phyloP scores from a whole-genome alignment of 495 filamentous ascomycete genomes.

The Trichoderma reesei region DNA sequence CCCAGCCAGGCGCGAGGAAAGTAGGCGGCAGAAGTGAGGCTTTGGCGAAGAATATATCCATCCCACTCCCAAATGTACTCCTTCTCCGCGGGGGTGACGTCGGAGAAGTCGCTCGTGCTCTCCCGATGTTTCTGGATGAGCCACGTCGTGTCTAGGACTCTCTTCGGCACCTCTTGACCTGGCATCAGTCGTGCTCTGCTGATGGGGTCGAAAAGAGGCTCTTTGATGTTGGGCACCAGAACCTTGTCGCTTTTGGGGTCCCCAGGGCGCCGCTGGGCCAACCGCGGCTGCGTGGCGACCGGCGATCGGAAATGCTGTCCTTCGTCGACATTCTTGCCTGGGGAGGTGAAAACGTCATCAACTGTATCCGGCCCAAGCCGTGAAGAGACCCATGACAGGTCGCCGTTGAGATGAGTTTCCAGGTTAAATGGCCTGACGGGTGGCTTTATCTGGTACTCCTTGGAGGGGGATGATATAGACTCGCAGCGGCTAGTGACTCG shows the following conservation, averaged over 20 bases:
- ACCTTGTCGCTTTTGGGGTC: conserved; percentile 15
- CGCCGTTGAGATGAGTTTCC: conserved; percentile 30
- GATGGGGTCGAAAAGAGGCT: conserved; percentile 41
- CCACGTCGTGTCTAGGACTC: conserved; percentile 37
- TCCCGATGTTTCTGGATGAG: conserved; percentile 43
- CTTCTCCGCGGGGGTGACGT: conserved; percentile 38
- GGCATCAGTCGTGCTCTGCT: conserved; percentile 38
- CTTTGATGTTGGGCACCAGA: conserved; percentile 36
- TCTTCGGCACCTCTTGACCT: conserved; percentile 32
- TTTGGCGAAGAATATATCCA: conserved; percentile 34
- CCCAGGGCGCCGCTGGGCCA: not conserved
- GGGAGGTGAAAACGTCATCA: conserved; percentile 14
- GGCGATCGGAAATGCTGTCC: conserved; percentile 10
- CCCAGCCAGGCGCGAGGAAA: conserved; percentile 33
- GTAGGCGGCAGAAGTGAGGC: conserved; percentile 36
- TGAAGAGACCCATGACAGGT: conserved; percentile 30
- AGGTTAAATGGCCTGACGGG: conserved; percentile 29
- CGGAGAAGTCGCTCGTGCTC: conserved; percentile 39
- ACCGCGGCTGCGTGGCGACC: not conserved
- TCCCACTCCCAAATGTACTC: conserved; percentile 46
- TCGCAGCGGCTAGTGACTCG: conserved; percentile 16
- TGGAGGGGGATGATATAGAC: conserved; percentile 12
- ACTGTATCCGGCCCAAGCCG: conserved; percentile 32
- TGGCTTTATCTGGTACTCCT: conserved; percentile 28
- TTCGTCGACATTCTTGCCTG: not conserved